Evolutionary conservation across 257 asterid species (phyloP).

Genomic region (Ilex asprella): DNA sequence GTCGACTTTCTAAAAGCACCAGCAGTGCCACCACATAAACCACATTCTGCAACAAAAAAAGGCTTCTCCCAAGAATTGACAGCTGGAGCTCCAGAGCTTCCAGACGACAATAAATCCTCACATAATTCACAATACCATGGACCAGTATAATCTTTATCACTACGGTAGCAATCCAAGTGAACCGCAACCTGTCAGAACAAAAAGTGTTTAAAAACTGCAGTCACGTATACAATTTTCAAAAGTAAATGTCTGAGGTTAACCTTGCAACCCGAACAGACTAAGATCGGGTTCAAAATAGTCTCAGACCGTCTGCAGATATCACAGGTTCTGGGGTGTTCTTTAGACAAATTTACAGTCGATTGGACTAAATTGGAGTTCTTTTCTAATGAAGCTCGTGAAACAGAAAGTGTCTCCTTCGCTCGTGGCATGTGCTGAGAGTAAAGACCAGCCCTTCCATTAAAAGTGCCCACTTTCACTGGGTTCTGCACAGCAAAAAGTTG

Average conservation of each 20-base stretch:
- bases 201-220: not conserved
- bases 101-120: constrained; percentile 57
- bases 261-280: constrained; percentile 95
- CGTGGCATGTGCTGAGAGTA: constrained; percentile 53
- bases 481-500: constrained; percentile 33
- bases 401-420: constrained; percentile 53
- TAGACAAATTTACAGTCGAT: constrained; percentile 42
- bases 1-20: constrained; percentile 94
- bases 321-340: constrained; percentile 70
- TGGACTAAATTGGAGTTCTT: constrained; percentile 37
- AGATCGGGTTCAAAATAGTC: constrained; percentile 69
- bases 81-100: constrained; percentile 48
- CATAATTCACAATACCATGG: constrained; percentile 99
- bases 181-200: constrained; percentile 63
- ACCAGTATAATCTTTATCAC: constrained; percentile 63
- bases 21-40: constrained; percentile 90
- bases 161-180: constrained; percentile 91
- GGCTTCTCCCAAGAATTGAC: constrained; percentile 67
- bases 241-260: constrained; percentile 22
- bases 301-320: constrained; percentile 82
- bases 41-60: constrained; percentile 79
- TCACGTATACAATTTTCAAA: not conserved
- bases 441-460: constrained; percentile 38
- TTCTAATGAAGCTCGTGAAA: constrained; percentile 43
- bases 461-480: constrained; percentile 32